Evolutionary conservation across 306 rosid species (phyloP).

Genomic region (Prunus mongolica): DNA sequence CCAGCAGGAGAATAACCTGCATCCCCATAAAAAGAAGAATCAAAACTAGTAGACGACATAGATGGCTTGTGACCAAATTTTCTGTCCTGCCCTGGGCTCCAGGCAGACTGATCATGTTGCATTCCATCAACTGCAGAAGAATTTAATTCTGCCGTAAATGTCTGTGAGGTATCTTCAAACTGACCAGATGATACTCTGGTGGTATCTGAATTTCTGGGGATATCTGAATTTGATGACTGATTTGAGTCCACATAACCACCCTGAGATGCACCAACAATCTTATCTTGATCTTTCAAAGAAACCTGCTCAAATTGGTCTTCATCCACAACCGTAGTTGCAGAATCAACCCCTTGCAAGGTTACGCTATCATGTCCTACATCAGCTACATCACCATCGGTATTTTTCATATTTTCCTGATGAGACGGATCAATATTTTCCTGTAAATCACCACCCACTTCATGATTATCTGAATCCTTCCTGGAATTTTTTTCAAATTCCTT

Average conservation of each 20-base stretch:
- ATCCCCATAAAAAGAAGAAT: conserved; percentile 41
- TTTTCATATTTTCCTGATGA: conserved; percentile 25
- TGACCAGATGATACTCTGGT: conserved; percentile 38
- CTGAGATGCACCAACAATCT: conserved; percentile 28
- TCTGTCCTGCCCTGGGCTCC: conserved; percentile 44
- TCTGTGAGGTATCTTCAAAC: conserved; percentile 45
- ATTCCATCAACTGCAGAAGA: conserved; percentile 42
- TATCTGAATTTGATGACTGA: conserved; percentile 41
- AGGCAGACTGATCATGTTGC: conserved; percentile 40
- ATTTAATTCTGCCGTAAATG: conserved; percentile 32
- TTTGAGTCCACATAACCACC: conserved; percentile 36
- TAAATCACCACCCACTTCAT: conserved; percentile 33
- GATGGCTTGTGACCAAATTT: conserved; percentile 44
- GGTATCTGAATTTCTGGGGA: conserved; percentile 48
- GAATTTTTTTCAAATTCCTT: conserved; percentile 38
- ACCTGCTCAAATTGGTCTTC: conserved; percentile 67
- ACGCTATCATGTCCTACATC: conserved; percentile 24
- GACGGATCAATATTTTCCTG: conserved; percentile 27
- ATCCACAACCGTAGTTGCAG: conserved; percentile 25
- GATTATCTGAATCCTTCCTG: conserved; percentile 30
- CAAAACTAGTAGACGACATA: conserved; percentile 44
- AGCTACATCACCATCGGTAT: conserved; percentile 22
- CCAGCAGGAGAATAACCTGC: conserved; percentile 45
- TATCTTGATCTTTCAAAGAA: conserved; percentile 62
- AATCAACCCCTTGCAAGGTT: conserved; percentile 29